Conservation (phyloP, 805 yeast genomes). For the Candida vartiovaarae region DNA sequence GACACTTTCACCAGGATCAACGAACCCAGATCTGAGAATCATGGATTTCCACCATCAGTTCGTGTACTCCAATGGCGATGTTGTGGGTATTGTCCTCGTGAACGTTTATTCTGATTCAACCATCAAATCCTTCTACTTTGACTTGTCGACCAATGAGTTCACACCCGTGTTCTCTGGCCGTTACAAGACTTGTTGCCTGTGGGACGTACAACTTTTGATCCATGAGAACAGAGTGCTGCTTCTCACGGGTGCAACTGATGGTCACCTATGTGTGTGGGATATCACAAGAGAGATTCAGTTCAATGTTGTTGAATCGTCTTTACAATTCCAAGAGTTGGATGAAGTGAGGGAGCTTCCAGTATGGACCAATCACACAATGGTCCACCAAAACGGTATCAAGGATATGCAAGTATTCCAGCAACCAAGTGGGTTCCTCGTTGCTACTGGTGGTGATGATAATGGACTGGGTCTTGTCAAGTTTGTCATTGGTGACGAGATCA, state of each 20-base stretch:
- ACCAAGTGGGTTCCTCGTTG: conserved; percentile 26
- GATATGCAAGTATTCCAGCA: conserved; percentile 34
- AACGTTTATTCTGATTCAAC: conserved; percentile 84
- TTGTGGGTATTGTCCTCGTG: conserved; percentile 44
- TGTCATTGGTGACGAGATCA: conserved; percentile 13
- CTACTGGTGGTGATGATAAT: conserved; percentile 94
- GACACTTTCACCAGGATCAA: conserved; percentile 46
- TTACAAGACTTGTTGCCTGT: conserved; percentile 72
- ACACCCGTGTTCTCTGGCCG: conserved; percentile 36
- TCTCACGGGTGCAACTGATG: conserved; percentile 76
- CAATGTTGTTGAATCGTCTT: conserved; percentile 5
- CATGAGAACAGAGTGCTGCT: conserved; percentile 28
- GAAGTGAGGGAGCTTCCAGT: conserved; percentile 10
- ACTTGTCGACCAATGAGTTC: conserved; percentile 32
- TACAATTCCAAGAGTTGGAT: conserved; percentile 1
- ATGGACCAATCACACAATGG: conserved; percentile 35
- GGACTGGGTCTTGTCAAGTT: conserved; percentile 44
- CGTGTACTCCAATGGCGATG: conserved; percentile 23
- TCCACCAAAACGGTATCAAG: conserved; percentile 86
- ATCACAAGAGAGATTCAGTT: conserved; percentile 28
- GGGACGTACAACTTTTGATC: conserved; percentile 47
- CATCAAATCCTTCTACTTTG: conserved; percentile 57
- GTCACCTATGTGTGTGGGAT: conserved; percentile 60
- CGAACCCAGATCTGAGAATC: conserved; percentile 76
- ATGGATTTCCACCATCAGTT: conserved; percentile 70